These are phyloP conservation scores for Rhododendron kiyosumense DNA, from an alignment of 148 eudicot genomes.

Conservation along the genomic window DNA sequence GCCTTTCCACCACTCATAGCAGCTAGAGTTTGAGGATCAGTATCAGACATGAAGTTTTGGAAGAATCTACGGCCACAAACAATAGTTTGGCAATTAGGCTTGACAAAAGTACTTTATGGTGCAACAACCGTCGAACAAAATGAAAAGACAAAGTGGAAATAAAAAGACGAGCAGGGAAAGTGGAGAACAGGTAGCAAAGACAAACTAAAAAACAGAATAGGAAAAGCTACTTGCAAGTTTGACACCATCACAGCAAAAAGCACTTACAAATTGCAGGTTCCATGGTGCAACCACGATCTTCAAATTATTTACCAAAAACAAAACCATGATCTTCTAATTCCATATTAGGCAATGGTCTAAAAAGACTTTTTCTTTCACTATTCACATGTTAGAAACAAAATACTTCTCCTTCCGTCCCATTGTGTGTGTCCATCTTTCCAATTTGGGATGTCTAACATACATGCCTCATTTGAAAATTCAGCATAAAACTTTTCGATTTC, in stretches of 20 bases:
- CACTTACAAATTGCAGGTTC: background rate
- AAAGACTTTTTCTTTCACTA: background rate
- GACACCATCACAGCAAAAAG: background rate
- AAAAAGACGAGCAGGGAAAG: background rate
- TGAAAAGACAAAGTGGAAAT: background rate
- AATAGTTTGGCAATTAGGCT: background rate
- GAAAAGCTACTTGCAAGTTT: background rate
- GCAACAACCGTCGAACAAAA: background rate
- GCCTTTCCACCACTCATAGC: slow-evolving; percentile 40
- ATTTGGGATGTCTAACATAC: background rate
- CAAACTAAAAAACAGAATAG: background rate
- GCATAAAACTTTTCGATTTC: too few relatives aligned
- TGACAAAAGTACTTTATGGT: background rate
- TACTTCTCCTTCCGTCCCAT: background rate
- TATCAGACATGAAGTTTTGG: slow-evolving; percentile 63
- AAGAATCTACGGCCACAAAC: slow-evolving; percentile 45
- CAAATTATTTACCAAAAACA: background rate
- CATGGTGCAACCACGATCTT: background rate
- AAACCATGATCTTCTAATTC: too few relatives aligned
- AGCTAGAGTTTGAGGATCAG: slow-evolving; percentile 76
- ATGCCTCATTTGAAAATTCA: background rate
- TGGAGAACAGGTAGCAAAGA: background rate
- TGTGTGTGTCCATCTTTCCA: background rate
- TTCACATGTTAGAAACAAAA: background rate
- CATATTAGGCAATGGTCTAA: too few relatives aligned